Conservation (phyloP, 2,329 filamentous ascomycete species). For the Verticillium tricorpus region DNA sequence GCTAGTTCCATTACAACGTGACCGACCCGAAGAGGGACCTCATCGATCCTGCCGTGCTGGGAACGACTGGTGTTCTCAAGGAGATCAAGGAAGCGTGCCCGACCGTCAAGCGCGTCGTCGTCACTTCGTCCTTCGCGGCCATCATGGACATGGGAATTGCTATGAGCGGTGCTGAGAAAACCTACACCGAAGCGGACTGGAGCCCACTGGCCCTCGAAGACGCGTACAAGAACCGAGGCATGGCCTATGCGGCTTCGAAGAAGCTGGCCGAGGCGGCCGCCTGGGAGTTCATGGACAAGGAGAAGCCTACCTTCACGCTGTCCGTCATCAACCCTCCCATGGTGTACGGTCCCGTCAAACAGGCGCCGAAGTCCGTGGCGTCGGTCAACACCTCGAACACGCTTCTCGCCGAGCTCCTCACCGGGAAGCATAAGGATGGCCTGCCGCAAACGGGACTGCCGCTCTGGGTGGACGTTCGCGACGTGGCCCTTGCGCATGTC, state of each 20-base stretch:
- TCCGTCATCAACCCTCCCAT: conserved; percentile 17
- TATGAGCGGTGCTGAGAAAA: conserved; percentile 24
- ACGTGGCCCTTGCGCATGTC: conserved; percentile 21
- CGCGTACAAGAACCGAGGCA: conserved; percentile 3
- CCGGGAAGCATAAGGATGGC: conserved; percentile 19
- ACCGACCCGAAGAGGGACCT: conserved; percentile 42
- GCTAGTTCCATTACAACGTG: conserved; percentile 69
- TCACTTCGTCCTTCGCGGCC: conserved; percentile 46
- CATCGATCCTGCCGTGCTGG: conserved; percentile 51
- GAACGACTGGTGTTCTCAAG: conserved; percentile 44
- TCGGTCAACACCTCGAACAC: conserved; percentile 19
- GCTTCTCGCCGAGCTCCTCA: conserved; percentile 22
- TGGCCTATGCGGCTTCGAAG: conserved; percentile 7
- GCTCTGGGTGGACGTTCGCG: conserved; percentile 22
- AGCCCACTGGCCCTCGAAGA: background rate
- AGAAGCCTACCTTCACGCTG: conserved; percentile 19
- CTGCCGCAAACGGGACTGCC: conserved; percentile 13
- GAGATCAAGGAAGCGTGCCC: conserved; percentile 32
- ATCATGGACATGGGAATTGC: conserved; percentile 37
- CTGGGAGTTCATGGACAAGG: conserved; percentile 21
- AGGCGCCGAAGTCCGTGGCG: conserved; percentile 15
- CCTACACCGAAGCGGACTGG: background rate
- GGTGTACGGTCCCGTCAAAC: conserved; percentile 12
- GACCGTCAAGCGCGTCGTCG: conserved; percentile 36
- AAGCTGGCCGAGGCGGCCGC: conserved; percentile 20